A percentile compares a stretch with the other conserved stretches of the same genome.
These are phyloP conservation scores for Aegilops bicornis DNA, from an alignment of 176 grass and related monocot species.

Conservation along the genomic window DNA sequence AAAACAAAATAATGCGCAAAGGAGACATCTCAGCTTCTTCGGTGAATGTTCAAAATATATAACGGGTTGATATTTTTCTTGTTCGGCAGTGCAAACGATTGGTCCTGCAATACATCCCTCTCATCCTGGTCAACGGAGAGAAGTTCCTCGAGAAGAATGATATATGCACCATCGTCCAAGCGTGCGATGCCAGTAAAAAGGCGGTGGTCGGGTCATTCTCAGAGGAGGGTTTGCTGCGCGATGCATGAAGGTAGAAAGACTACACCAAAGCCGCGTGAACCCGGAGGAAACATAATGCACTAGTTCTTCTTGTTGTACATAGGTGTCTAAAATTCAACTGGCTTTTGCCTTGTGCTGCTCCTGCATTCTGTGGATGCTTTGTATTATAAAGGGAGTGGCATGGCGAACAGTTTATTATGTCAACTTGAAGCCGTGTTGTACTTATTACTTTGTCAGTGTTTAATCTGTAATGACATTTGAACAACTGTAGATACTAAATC, in stretches of 20 bases:
- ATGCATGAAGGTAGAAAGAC: constrained; percentile 41
- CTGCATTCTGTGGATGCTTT: constrained; percentile 4
- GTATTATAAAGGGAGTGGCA: background rate
- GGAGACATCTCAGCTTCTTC: background rate
- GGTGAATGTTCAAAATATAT: background rate
- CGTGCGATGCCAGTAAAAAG: constrained; percentile 42
- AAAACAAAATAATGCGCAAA: background rate
- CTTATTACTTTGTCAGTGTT: no score
- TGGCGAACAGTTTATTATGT: no score
- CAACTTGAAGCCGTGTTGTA: no score
- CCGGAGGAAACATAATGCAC: background rate
- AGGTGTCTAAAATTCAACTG: background rate
- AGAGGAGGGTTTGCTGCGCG: constrained; percentile 22
- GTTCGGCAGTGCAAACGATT: constrained; percentile 77
- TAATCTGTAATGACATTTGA: background rate
- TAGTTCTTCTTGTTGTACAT: constrained; percentile 22
- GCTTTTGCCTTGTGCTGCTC: background rate
- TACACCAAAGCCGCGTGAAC: background rate
- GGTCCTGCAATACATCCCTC: constrained; percentile 81
- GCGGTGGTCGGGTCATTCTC: background rate
- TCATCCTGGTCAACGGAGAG: constrained; percentile 82
- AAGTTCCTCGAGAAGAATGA: constrained; percentile 87
- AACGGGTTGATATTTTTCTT: background rate
- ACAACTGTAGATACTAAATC: background rate
- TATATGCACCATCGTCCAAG: constrained; percentile 57